These are phyloP conservation scores for Phytophthora brassicae DNA, from an alignment of 352 stramenopile genomes.

Conservation along the genomic window DNA sequence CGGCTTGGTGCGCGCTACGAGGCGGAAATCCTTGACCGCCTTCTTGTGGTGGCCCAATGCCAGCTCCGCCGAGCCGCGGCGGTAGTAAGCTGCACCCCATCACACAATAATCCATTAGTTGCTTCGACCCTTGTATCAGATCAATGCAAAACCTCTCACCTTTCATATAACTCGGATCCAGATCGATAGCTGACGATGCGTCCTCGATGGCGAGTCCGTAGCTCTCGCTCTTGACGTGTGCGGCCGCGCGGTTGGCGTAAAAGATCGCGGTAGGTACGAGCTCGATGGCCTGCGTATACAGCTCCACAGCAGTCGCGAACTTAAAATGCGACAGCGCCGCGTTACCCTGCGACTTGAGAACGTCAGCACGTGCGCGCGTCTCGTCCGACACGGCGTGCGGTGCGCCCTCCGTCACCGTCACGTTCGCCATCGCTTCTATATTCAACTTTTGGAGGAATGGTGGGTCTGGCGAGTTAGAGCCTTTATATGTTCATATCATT, in stretches of 20 bases:
- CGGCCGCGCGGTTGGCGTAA: conserved; percentile 94
- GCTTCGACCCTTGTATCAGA: not conserved
- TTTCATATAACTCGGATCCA: conserved; percentile 97
- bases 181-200: conserved; percentile 91
- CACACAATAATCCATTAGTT: no score
- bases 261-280: conserved; percentile 90
- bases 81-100: conserved; percentile 96
- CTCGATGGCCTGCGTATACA: conserved; percentile 91
- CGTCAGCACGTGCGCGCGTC: conserved; percentile 63
- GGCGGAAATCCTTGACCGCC: conserved; percentile 96
- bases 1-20: conserved; percentile 95
- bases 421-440: conserved; percentile 38
- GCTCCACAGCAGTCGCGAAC: conserved; percentile 75
- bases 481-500: no score
- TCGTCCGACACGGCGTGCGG: conserved; percentile 63
- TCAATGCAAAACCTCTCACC: conserved; percentile 31
- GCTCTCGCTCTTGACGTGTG: conserved; percentile 98
- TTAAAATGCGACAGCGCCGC: conserved; percentile 78
- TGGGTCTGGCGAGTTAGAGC: no score
- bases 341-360: conserved; percentile 88
- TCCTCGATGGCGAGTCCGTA: conserved; percentile 98
- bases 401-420: conserved; percentile 49
- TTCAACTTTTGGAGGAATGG: not conserved
- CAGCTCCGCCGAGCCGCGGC: conserved; percentile 95
- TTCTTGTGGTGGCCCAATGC: conserved; percentile 97